These are phyloP conservation scores for Rutstroemia sydowiana DNA, from an alignment of 2,329 filamentous ascomycete species.

Conservation along the genomic window DNA sequence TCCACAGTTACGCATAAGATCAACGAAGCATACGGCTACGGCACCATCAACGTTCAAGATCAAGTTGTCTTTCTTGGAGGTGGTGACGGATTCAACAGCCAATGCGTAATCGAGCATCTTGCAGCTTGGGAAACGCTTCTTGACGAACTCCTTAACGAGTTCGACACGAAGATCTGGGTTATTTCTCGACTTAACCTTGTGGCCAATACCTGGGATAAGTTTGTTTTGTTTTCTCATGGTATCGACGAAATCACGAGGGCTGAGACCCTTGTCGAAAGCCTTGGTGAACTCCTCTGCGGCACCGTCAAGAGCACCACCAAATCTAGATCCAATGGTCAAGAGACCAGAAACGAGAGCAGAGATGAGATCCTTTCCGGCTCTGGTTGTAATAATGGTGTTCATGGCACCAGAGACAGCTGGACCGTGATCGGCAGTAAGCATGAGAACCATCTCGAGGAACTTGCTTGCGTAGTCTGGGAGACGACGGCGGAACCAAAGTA, in stretches of 20 bases:
- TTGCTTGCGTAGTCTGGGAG: constrained; percentile 94
- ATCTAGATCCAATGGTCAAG: constrained; percentile 93
- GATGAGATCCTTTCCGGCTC: constrained; percentile 98
- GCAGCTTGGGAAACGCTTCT: constrained; percentile 94
- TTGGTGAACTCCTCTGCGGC: constrained; percentile 98
- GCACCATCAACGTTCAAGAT: constrained; percentile 99
- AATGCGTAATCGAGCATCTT: constrained; percentile 99
- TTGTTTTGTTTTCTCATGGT: constrained; percentile 99
- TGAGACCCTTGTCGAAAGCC: constrained; percentile 96
- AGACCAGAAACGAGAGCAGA: constrained; percentile 92
- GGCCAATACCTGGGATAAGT: constrained; percentile 97
- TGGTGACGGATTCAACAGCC: constrained; percentile 95
- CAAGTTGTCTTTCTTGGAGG: constrained; percentile 99
- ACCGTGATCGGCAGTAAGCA: constrained; percentile 98
- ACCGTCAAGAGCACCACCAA: constrained; percentile 96
- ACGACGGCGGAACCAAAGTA: constrained; percentile 98
- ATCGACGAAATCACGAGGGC: constrained; percentile 97
- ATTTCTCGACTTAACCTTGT: constrained; percentile 99
- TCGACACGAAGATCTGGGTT: constrained; percentile 99
- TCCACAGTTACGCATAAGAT: constrained; percentile 94
- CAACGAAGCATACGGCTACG: constrained; percentile 97
- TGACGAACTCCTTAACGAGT: constrained; percentile 97
- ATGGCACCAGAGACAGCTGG: constrained; percentile 98
- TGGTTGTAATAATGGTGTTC: constrained; percentile 99
- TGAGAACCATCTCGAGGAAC: constrained; percentile 99